A percentile compares a stretch with the other conserved stretches of the same genome.
These are phyloP conservation scores for Phytophthora pisi DNA, from an alignment of 352 stramenopile species.

Conservation along the genomic window DNA sequence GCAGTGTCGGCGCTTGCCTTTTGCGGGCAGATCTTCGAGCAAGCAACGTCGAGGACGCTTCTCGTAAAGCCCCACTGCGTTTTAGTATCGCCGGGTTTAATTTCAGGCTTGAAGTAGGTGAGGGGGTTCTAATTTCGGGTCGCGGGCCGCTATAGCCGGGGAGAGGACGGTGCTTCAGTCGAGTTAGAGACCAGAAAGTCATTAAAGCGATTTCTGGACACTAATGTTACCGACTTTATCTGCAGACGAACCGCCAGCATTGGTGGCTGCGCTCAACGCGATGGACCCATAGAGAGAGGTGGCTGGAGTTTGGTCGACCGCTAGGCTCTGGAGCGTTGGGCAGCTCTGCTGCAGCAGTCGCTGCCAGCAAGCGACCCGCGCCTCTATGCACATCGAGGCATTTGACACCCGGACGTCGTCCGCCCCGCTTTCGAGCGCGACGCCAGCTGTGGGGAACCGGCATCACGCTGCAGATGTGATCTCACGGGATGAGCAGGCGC, in stretches of 20 bases:
- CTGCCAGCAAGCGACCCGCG: background rate
- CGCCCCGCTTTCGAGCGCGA: background rate
- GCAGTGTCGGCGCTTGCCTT: background rate
- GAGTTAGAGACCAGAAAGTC: background rate
- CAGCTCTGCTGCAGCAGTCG: no score
- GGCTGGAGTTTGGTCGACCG: no score
- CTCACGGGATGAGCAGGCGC: no score
- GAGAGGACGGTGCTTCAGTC: background rate
- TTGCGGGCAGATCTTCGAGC: background rate
- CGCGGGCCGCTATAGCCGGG: background rate
- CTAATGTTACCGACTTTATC: no score
- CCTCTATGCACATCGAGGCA: constrained; percentile 9
- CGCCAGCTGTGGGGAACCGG: constrained; percentile 14
- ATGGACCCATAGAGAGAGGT: no score
- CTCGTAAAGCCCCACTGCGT: background rate
- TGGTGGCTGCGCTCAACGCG: no score
- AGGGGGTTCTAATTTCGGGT: constrained; percentile 5
- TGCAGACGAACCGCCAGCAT: no score
- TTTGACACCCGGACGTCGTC: constrained; percentile 5
- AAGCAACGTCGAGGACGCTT: background rate
- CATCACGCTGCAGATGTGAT: constrained; percentile 9
- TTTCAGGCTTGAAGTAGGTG: constrained; percentile 13
- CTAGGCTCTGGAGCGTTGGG: no score
- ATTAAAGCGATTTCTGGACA: background rate
- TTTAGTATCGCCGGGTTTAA: background rate